Percentiles rank a stretch among this genome's conserved stretches.
Conservation (phyloP, 306 rosid genomes). For the Betula pendula region DNA sequence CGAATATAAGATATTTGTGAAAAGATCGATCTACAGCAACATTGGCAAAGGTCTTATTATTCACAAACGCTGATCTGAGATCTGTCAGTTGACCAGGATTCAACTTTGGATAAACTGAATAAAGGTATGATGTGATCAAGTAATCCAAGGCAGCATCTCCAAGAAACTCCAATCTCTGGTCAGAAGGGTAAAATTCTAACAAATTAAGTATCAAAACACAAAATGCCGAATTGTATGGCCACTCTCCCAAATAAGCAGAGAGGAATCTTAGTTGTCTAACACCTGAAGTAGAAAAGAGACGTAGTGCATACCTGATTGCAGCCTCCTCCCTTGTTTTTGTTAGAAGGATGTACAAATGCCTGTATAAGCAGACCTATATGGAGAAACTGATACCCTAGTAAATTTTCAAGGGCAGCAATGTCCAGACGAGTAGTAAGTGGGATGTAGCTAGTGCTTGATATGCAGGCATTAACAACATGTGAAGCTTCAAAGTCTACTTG, state of each 20-base stretch:
- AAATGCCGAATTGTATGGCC: neutral
- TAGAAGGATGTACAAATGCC: slow-evolving; percentile 93
- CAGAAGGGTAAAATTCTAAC: slow-evolving; percentile 26
- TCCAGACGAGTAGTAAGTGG: slow-evolving; percentile 54
- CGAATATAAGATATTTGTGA: slow-evolving; percentile 64
- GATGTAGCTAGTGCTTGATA: slow-evolving; percentile 55
- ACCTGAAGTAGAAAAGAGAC: slow-evolving; percentile 23
- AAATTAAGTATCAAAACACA: slow-evolving; percentile 14
- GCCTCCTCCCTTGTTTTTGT: slow-evolving; percentile 84
- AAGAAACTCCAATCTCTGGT: slow-evolving; percentile 92
- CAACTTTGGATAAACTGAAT: slow-evolving; percentile 80
- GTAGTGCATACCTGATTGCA: slow-evolving; percentile 74
- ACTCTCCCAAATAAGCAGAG: slow-evolving; percentile 11
- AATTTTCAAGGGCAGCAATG: slow-evolving; percentile 57
- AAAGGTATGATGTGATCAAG: slow-evolving; percentile 85
- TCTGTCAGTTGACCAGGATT: slow-evolving; percentile 97
- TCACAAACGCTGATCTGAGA: slow-evolving; percentile 79
- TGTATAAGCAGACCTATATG: slow-evolving; percentile 81
- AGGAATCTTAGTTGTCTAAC: slow-evolving; percentile 15
- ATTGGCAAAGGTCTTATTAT: slow-evolving; percentile 81
- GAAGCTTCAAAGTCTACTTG: slow-evolving; percentile 68
- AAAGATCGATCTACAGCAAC: slow-evolving; percentile 68
- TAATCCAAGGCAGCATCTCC: slow-evolving; percentile 98
- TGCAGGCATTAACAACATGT: slow-evolving; percentile 55
- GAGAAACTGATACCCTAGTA: slow-evolving; percentile 61